Percentiles rank a stretch among this genome's conserved stretches.
These are phyloP conservation scores for Dictyostelium intermedium DNA, from an alignment of 78 protist genomes.

Conservation along the genomic window DNA sequence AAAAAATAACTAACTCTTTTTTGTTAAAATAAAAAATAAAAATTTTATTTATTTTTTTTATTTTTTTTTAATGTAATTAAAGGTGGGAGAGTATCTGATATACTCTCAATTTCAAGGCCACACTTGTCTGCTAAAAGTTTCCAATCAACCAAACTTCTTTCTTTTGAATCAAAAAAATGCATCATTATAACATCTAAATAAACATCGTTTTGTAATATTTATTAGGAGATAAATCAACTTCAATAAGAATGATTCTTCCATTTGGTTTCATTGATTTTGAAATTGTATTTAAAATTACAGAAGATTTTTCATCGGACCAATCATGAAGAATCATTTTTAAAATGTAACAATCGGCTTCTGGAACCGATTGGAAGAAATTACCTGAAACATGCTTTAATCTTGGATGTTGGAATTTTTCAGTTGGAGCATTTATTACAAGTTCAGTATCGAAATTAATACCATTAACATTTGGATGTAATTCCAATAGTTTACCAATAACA, in stretches of 20 bases:
- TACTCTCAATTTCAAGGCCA: neutral
- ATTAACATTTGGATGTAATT: neutral
- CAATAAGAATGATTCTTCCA: neutral
- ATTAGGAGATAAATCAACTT: neutral
- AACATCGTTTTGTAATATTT: neutral
- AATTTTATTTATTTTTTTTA: too few relatives aligned
- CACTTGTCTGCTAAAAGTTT: neutral
- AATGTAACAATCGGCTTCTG: neutral
- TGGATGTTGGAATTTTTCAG: neutral
- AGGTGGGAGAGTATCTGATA: too few relatives aligned
- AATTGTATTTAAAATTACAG: neutral
- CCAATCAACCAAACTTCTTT: neutral
- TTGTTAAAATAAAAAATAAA: too few relatives aligned
- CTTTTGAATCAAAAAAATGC: neutral
- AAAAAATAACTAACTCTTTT: too few relatives aligned
- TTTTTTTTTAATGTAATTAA: too few relatives aligned
- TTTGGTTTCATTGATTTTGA: neutral
- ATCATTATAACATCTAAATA: neutral
- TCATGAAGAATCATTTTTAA: neutral
- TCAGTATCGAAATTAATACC: slow-evolving; percentile 16
- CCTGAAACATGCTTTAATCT: neutral
- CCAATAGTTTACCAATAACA: neutral
- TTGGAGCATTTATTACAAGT: neutral
- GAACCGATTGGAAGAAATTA: neutral
- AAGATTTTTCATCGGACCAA: slow-evolving; percentile 15